Evolutionary conservation across 2,329 filamentous ascomycete genomes (phyloP).

Genomic region (Arthrobotrys iridis): DNA sequence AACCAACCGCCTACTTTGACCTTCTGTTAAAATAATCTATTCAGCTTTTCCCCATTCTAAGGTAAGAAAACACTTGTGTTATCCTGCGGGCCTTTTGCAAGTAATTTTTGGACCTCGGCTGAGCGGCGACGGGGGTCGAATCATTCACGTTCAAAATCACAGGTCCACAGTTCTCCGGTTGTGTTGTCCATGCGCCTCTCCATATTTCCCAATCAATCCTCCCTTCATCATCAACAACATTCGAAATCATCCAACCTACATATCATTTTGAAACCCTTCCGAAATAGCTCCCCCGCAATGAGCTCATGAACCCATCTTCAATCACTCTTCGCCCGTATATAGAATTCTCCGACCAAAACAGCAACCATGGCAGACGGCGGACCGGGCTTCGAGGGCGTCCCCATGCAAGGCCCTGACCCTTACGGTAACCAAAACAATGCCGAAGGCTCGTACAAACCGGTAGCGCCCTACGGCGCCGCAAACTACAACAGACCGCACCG

Average conservation of each 20-base stretch:
- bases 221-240: slow-evolving; percentile 18
- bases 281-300: too few relatives aligned
- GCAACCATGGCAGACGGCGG: slow-evolving; percentile 45
- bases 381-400: slow-evolving; percentile 45
- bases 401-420: slow-evolving; percentile 49
- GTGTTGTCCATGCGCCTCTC: slow-evolving; percentile 42
- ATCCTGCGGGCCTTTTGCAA: not conserved
- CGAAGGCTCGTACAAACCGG: slow-evolving; percentile 37
- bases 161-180: not conserved
- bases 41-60: not conserved
- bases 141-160: slow-evolving; percentile 54
- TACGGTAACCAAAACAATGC: slow-evolving; percentile 47
- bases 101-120: slow-evolving; percentile 44
- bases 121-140: slow-evolving; percentile 19
- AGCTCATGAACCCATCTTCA: too few relatives aligned
- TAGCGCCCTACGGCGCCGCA: slow-evolving; percentile 19
- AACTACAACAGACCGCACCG: slow-evolving; percentile 21
- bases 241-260: not conserved
- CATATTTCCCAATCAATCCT: slow-evolving; percentile 28
- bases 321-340: not conserved
- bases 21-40: not conserved
- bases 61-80: not conserved
- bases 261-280: too few relatives aligned
- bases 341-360: not conserved
- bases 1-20: too few relatives aligned